Evolutionary conservation across 371 early-diverging fungal species (phyloP), one percentile per base, ranked within the genome.

Genomic region (Blakeslea trispora): DNA sequence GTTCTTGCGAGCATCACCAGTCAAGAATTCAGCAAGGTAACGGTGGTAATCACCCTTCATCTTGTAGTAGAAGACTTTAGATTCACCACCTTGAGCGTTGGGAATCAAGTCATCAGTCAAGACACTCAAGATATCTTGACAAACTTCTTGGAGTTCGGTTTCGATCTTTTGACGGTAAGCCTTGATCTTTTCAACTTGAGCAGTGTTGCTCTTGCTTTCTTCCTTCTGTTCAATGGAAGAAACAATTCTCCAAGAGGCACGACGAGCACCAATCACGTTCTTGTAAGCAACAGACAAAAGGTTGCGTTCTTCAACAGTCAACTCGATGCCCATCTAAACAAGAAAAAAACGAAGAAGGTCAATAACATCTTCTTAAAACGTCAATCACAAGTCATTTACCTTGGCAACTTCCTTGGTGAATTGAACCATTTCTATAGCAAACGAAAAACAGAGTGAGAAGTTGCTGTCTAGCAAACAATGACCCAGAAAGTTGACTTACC

Each of bases 31-130:
- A 63, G 99, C 99, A 52, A 98, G 90, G 79, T 99, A 99, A 69
- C 99, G 92, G 86, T 93, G 94, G 86, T 99, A 99, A 79, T 99
- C 99, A 54, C 99, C 99, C 90, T 95, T 99, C 99, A 99, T 99
- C 89, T 99, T 99, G 85, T 94, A 91, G 84, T 98, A 99, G 79
- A 99, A 99, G 61, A 99, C 98, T 82, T 91, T 92, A 68, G 96
- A 94, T 82, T 98, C 97, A 69, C 92, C 93, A 67, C 89, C 85
- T 52, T 84, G 82, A 53, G 95, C 94, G 57, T 82, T 67, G 50
- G 89, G 88, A 64, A 98, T 90, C 59, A 99, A 81, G 77, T 94
- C 82, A 41, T 88, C 76, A 71, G 94, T 89, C 49, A 99, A 82
- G 32, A 97, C 94, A 18, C 82, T 67, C 62, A 99, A 88, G 59